phyloP scores from a whole-genome alignment of 257 asterid genomes.

The Solanum rostratum region DNA sequence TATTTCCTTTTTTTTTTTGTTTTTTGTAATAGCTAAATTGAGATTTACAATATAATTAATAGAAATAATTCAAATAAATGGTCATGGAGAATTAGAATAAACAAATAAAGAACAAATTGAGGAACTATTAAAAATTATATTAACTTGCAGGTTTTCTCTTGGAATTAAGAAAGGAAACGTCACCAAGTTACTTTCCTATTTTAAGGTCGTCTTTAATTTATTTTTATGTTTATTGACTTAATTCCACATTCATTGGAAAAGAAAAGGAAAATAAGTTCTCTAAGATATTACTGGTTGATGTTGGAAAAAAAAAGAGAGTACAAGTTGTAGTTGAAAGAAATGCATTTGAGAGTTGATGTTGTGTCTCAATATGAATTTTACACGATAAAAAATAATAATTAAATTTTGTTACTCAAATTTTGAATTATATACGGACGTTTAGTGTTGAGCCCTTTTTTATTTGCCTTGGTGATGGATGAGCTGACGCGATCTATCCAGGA shows the following conservation, averaged over 20 bases:
- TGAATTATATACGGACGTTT: too few species aligned
- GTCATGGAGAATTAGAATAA: not conserved
- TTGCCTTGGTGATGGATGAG: too few species aligned
- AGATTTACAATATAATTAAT: not conserved
- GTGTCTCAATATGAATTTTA: not conserved
- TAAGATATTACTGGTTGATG: not conserved
- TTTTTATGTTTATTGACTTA: not conserved
- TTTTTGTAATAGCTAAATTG: not conserved
- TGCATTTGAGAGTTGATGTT: not conserved
- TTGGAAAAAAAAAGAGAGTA: not conserved
- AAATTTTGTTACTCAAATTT: not conserved
- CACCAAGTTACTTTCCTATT: not conserved
- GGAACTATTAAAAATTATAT: not conserved
- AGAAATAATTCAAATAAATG: not conserved
- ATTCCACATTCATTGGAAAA: not conserved
- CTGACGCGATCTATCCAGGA: too few species aligned
- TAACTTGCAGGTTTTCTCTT: not conserved
- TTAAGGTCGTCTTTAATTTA: too few species aligned
- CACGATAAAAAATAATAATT: not conserved
- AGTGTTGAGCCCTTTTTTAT: too few species aligned
- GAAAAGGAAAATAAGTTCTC: not conserved
- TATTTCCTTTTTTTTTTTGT: too few species aligned
- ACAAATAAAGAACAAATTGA: not conserved
- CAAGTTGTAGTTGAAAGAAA: not conserved
- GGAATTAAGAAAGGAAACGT: not conserved